Base-by-base conservation (phyloP, 2,329 filamentous ascomycete species). In the Ophiosphaerella korrae region DNA sequence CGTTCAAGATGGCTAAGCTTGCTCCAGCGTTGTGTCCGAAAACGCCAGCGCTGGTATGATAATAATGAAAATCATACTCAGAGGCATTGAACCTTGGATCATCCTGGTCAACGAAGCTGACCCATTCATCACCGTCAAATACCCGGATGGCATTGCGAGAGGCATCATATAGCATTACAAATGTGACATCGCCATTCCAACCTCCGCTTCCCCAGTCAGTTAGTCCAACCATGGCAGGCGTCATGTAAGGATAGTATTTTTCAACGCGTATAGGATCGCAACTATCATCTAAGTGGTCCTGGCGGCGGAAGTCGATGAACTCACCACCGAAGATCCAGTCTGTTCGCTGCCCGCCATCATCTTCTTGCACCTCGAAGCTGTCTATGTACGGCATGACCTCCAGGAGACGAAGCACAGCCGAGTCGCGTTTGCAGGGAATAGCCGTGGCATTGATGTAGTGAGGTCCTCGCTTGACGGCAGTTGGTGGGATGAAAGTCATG, bases 361-460 rank as follows among this genome's bases (percentile, higher is more conserved):
- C 18, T 21, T 21, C 18, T 21, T 21, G 18, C 5, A 29, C 6
- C 11, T 55, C 24, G n/a, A 44, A 33, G 0, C 13, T 7, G 13
- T 57, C 53, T 5, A 61, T 53, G 23, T 61, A 60, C 2, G 57
- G 59, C 31, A 62, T 29, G 3, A 62, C 38, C 5, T 62, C 50
- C 49, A 58, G 53, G 2, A 62, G 41, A 9, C 53, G 54, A 29
- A 60, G 39, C 7, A 53, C 54, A 5, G 48, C 42, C 12, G 48
- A 42, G 7, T 45, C 38, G 11, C 41, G 55, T 33, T 46, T 52
- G 38, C 54, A 62, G 2, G 42, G 14, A 16, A 51, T 41, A 7
- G 48, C 48, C 8, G 57, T 58, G 1, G 24, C 32, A 18, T 60
- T 62, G 39, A 62, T 52, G 1, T 42, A 31, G 23, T 62, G 59